Evolutionary conservation across 2,329 filamentous ascomycete genomes (phyloP).

Genomic region (Monascus ruber): DNA sequence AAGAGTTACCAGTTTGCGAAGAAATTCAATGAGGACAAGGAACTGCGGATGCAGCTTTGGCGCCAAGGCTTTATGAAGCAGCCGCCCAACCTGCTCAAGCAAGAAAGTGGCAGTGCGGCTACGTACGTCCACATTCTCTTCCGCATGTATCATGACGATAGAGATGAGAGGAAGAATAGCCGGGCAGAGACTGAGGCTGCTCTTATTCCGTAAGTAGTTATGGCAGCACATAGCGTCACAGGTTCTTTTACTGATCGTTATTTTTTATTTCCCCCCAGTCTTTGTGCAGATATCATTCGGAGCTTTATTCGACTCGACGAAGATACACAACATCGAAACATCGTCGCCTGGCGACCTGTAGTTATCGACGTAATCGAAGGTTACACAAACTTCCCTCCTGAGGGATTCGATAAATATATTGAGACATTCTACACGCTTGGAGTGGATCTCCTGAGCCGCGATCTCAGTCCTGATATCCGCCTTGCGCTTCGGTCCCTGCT

Average conservation of each 20-base stretch:
- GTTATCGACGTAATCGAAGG: constrained; percentile 95
- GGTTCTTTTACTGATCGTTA: not conserved
- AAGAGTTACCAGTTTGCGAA: constrained; percentile 95
- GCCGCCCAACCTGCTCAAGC: constrained; percentile 91
- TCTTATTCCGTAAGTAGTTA: constrained; percentile 57
- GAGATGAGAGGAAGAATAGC: constrained; percentile 67
- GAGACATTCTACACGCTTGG: constrained; percentile 75
- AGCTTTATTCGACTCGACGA: constrained; percentile 81
- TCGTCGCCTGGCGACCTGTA: constrained; percentile 91
- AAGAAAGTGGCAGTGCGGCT: constrained; percentile 82
- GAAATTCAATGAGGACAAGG: constrained; percentile 95
- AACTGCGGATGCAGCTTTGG: constrained; percentile 87
- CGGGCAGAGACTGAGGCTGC: constrained; percentile 79
- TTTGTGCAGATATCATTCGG: constrained; percentile 87
- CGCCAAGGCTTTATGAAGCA: constrained; percentile 99
- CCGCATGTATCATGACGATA: constrained; percentile 89
- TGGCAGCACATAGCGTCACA: not conserved
- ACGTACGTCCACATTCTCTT: constrained; percentile 95
- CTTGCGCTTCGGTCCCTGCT: constrained; percentile 66
- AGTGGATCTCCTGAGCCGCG: constrained; percentile 70
- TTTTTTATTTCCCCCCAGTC: constrained; percentile 16
- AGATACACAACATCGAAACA: constrained; percentile 93
- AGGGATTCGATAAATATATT: constrained; percentile 70
- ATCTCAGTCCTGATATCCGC: constrained; percentile 70
- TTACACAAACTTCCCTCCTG: constrained; percentile 69